Evolutionary conservation across 1,284 basidiomycete species (phyloP), one percentile per base, ranked within the genome.

Genomic region (Ustilago esculenta): DNA sequence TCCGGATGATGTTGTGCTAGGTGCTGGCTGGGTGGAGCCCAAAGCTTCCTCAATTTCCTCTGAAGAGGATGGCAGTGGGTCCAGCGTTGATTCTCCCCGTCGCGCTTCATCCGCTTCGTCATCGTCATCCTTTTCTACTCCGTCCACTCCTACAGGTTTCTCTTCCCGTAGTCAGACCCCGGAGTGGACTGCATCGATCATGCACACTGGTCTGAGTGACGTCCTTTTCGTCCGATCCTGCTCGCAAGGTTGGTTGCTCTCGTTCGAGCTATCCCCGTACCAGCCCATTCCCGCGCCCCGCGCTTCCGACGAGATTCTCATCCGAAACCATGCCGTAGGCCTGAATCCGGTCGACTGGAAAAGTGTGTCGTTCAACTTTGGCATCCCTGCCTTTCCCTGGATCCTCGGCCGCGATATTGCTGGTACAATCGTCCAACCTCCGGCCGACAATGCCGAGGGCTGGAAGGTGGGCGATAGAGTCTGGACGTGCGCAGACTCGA

Each of bases 351-450:
- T 78, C 12, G 75, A 78, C 67, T 76, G 63, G 52, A 76, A 78
- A 41, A 50, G 40, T 12, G 60, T 78, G 18, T 59, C 58, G 33
- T 78, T 57, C 61, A 66, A 69, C 40, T 78, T 78, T 67, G 76
- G 76, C 33, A 76, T 77, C 39, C 64, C 64, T 5, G 54, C 59
- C 1, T 65, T 65, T 5, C 76, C 76, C n/a, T 76, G 75, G 75
- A 82, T 84, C 20, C 80, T 84, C 0, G 85, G 85, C n/a, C 83
- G 85, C 71, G 84, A 85, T 56, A 82, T 84, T 53, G 76, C 83
- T 17, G 85, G 85, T 5, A 80, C 79, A 15, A 83, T 86, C 51
- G 83, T 84, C 23, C 81, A 83, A 50, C 82, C 84, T 35, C 85
- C 85, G 9, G 58, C 64, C 14, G 79, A 81, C 41, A 84, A 84